Conservation (phyloP, 2,329 filamentous ascomycete genomes). For the Ampelomyces quisqualis region DNA sequence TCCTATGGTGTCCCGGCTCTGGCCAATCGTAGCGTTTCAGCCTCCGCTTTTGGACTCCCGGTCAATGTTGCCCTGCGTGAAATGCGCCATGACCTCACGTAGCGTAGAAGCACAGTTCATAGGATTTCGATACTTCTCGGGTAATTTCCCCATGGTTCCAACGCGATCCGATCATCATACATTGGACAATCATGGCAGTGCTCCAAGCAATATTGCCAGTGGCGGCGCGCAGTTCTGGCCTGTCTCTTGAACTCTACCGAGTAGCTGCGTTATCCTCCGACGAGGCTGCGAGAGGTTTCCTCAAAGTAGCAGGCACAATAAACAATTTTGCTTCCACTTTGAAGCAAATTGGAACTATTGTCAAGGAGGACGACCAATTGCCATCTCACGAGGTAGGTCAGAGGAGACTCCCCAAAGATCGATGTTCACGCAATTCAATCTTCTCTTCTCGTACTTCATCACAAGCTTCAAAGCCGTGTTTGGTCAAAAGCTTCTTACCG, state of each 20-base stretch:
- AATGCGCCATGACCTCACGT: slow-evolving; percentile 29
- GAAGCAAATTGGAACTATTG: slow-evolving; percentile 43
- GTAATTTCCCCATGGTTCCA: slow-evolving; percentile 10
- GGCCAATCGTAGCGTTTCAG: slow-evolving; percentile 23
- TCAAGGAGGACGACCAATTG: slow-evolving; percentile 42
- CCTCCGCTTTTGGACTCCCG: slow-evolving; percentile 24
- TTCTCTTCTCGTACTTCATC: no score
- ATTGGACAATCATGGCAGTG: no score
- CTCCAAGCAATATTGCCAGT: slow-evolving; percentile 40
- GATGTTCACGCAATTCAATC: not conserved
- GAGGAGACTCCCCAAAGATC: no score
- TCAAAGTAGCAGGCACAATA: slow-evolving; percentile 36
- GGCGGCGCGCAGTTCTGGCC: slow-evolving; percentile 35
- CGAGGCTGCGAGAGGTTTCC: slow-evolving; percentile 28
- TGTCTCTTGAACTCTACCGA: slow-evolving; percentile 40
- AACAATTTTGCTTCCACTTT: slow-evolving; percentile 40
- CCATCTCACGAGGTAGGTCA: slow-evolving; percentile 41
- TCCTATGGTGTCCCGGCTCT: slow-evolving; percentile 7
- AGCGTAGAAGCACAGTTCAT: slow-evolving; percentile 22
- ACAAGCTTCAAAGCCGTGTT: no score
- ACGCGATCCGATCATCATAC: no score
- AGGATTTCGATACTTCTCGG: slow-evolving; percentile 16
- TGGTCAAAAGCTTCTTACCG: no score
- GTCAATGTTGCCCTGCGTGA: slow-evolving; percentile 30
- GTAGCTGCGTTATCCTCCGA: slow-evolving; percentile 27